Base-by-base conservation (phyloP, 2,329 filamentous ascomycete species). In the Rhexocercosporidium sp. region DNA sequence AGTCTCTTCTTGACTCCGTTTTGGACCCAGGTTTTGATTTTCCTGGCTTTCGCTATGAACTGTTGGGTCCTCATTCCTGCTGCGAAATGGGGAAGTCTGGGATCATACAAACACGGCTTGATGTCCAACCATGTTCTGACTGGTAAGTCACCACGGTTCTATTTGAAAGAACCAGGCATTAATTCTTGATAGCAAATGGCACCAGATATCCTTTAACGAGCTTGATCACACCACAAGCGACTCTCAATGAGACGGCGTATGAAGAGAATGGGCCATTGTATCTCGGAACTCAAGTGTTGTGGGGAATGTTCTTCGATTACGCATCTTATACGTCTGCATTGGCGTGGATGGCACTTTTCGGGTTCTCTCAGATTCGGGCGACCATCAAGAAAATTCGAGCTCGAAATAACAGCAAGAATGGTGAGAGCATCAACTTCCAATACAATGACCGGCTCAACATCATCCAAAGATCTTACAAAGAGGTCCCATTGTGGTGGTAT, bases 401-500 rank as follows among this genome's bases (percentile, higher is more conserved):
- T 25, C 77, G 82, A 16, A 75, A 76, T 37, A 74, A 75, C 68
- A 41, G 34, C 22, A 44, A 59, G 16, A 44, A 16, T 18, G 68
- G 66, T 7, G 67, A 68, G 41, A 76, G 73, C 44, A 82, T 88
- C 64, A 86, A 85, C 65, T 79, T 87, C 68, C 83, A 87, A 71
- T 88, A 87, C 69, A 77, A 79, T 5, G 86, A 88, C 70, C 84
- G 86, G 41, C 80, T 89, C n/a, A 89, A 87, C 71, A 79, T 88
- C 12, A 78, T 89, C 22, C 84, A 85, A 76, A 81, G 86, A 7
- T 79, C 81, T 0, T 89, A 89, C 71, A 80, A 83, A 66, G 86
- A 89, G 66, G 84, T 88, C 0, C 87, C 86, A 0, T 71, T 84
- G 11, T 88, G 83, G 84, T 89, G 87, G 87, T 89, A 86, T 66